Evolutionary conservation across 495 filamentous ascomycete genomes (phyloP).

Genomic region (Cetradonia linearis): DNA sequence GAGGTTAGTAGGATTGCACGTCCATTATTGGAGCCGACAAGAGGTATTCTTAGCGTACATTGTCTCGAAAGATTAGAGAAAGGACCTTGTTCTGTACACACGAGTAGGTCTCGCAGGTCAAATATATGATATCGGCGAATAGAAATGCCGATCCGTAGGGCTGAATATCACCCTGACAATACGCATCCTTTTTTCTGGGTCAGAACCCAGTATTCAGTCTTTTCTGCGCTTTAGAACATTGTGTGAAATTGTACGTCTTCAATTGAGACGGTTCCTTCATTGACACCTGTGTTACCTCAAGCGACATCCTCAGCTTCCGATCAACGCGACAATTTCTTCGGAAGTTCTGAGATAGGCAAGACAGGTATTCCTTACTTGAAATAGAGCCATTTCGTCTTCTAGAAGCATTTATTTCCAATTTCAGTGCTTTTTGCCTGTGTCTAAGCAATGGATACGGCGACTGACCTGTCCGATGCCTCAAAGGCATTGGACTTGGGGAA

Average conservation of each 20-base stretch:
- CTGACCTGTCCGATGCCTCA: conserved; percentile 72
- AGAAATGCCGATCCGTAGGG: conserved; percentile 1
- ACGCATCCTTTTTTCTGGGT: background rate
- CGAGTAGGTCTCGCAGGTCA: background rate
- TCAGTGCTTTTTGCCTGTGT: background rate
- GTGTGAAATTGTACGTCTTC: background rate
- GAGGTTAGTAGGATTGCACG: background rate
- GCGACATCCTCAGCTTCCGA: background rate
- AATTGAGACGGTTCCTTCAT: background rate
- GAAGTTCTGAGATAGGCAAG: background rate
- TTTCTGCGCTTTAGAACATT: background rate
- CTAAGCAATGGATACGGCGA: conserved; percentile 73
- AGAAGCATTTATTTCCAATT: background rate
- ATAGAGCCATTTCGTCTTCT: no score
- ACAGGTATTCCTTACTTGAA: background rate
- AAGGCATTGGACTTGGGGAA: conserved; percentile 83
- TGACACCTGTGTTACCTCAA: background rate
- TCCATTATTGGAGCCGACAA: background rate
- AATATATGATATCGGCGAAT: conserved; percentile 3
- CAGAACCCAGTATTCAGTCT: background rate
- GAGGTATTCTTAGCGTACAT: background rate
- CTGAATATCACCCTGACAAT: background rate
- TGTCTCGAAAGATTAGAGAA: background rate
- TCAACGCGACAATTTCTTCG: background rate
- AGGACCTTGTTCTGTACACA: background rate